Base-by-base conservation (phyloP, 805 yeast genomes). In the Ogataea trehalophila region DNA sequence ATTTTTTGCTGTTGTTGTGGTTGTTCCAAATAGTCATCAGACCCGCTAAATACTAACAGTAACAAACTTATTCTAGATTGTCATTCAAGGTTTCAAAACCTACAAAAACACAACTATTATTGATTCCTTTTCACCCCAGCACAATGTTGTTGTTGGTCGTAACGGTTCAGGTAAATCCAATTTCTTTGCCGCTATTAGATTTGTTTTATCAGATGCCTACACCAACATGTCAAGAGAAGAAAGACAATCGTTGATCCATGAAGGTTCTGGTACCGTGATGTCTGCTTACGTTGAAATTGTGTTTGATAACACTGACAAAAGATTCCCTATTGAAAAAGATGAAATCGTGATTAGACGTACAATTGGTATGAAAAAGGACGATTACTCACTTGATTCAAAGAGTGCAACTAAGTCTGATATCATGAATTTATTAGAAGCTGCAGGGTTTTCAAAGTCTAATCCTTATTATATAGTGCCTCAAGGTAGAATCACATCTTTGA, bases 131-230 rank as follows among this genome's bases (percentile, higher is more conserved):
- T 85, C 95, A 1, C 92, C 95, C 0, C 80, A 80, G 46, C 85
- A 84, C 60, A 92, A 92, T 67, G 95, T 92, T 18, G 81, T 86
- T 15, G 89, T 91, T 33, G 97, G 97, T 2, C 71, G 96, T 43
- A 91, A 91, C 67, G 97, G 97, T n/a, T 87, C 96, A 8, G 99
- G 99, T 8, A 92, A 94, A 64, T 87, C 96, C 37, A 92, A 94
- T 65, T 86, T 92, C 68, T 94, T 92, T 65, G 90, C 96, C 15
- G 98, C 99, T 11, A 86, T 92, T 47, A 73, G 97, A 52, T 94
- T 91, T 68, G 97, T 90, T 11, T 66, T 94, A 18, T 84, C 95
- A 41, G 97, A 92, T 62, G 95, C 92, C 33, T 88, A 87, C 63
- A 84, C 87, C 3, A 85, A 88, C 61, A 76, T 91, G 83, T 73